These are phyloP conservation scores for Aspergillus melleus DNA, from an alignment of 2,329 filamentous ascomycete genomes.

Conservation along the genomic window DNA sequence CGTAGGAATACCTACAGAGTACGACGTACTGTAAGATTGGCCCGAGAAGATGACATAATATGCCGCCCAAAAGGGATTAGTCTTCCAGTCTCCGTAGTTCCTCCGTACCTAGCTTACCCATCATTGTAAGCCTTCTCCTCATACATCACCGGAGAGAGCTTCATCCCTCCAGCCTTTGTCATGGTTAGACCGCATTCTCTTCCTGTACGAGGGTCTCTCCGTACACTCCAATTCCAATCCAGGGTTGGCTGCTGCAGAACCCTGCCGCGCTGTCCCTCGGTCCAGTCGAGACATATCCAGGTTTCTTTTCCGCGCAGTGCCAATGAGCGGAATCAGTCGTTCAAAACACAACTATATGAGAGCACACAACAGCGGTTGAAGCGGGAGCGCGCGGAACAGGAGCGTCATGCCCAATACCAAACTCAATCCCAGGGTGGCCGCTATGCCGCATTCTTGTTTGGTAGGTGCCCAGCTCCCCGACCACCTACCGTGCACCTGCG, in stretches of 20 bases:
- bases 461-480: conserved; percentile 20
- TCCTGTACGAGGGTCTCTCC: conserved; percentile 20
- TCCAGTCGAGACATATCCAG: conserved; percentile 24
- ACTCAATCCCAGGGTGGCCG: conserved; percentile 40
- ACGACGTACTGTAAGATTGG: too few species aligned
- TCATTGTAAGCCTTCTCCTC: neutral
- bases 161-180: neutral
- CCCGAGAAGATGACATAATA: neutral
- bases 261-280: conserved; percentile 2
- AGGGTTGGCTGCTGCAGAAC: conserved; percentile 3
- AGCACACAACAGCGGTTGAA: conserved; percentile 60
- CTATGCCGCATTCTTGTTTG: conserved; percentile 39
- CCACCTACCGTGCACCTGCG: conserved; percentile 6
- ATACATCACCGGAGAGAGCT: neutral
- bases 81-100: too few species aligned
- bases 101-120: too few species aligned
- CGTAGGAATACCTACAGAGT: neutral
- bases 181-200: conserved; percentile 24
- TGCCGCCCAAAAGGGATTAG: neutral
- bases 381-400: conserved; percentile 59
- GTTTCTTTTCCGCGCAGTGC: conserved; percentile 19
- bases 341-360: conserved; percentile 63
- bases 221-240: conserved; percentile 14
- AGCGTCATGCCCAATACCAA: conserved; percentile 49
- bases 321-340: conserved; percentile 45